phyloP scores from a whole-genome alignment of 371 early-diverging fungal genomes.

The Dentiscutata heterogama region DNA sequence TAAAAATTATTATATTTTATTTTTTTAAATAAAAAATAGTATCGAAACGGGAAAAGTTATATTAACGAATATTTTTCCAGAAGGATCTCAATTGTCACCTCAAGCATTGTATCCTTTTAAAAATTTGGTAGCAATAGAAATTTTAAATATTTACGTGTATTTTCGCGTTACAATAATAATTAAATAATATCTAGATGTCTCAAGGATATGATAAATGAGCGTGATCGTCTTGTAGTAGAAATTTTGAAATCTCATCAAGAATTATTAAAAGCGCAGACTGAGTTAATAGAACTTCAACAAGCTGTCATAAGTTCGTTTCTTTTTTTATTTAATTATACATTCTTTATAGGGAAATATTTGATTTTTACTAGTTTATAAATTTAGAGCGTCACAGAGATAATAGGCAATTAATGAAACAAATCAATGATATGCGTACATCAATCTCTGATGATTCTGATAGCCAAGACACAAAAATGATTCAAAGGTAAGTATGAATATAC shows the following conservation, averaged over 20 bases:
- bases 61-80: not conserved
- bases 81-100: not conserved
- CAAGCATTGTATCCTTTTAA: not conserved
- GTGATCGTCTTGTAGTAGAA: constrained; percentile 51
- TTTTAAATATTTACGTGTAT: not conserved
- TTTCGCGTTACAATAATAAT: not conserved
- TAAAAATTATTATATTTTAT: not conserved
- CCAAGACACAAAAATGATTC: not conserved
- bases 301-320: constrained; percentile 47
- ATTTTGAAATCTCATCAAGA: constrained; percentile 50
- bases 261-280: constrained; percentile 46
- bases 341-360: not conserved
- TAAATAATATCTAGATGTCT: constrained; percentile 31
- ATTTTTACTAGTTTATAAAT: not conserved
- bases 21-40: not conserved
- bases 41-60: constrained; percentile 20
- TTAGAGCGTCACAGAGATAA: constrained; percentile 24
- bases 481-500: not conserved
- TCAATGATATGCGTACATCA: not conserved
- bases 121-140: not conserved
- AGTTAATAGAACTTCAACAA: constrained; percentile 45
- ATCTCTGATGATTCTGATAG: not conserved
- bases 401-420: constrained; percentile 22
- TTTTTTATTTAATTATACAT: not conserved
- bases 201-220: constrained; percentile 46